A percentile compares a stretch with the other conserved stretches of the same genome.
These are phyloP conservation scores for Bruguiera sexangula DNA, from an alignment of 345 rosid genomes.

Conservation along the genomic window DNA sequence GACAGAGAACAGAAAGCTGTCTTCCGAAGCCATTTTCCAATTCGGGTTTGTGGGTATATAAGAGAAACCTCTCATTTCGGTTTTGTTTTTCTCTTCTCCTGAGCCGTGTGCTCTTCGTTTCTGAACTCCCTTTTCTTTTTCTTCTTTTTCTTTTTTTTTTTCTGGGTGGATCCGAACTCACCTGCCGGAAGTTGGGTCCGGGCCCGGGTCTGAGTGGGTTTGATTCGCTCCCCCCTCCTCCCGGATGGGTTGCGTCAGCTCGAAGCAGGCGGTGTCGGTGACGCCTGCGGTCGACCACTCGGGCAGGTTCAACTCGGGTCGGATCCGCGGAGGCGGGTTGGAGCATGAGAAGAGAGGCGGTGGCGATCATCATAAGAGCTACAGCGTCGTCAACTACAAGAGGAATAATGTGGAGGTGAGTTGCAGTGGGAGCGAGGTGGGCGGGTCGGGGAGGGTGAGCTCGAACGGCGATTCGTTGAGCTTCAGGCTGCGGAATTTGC, in stretches of 20 bases:
- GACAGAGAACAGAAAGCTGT: neutral
- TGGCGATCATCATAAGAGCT: neutral
- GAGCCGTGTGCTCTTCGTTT: neutral
- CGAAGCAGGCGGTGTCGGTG: constrained; percentile 89
- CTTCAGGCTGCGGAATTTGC: constrained; percentile 67
- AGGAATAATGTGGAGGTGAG: constrained; percentile 38
- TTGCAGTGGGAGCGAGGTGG: constrained; percentile 50
- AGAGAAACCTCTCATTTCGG: neutral
- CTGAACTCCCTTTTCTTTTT: neutral
- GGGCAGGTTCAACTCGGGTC: constrained; percentile 41
- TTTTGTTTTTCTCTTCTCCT: neutral
- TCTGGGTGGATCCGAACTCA: neutral
- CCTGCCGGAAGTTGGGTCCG: neutral
- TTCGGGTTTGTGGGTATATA: no score
- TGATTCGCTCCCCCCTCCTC: neutral
- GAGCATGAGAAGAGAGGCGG: constrained; percentile 10
- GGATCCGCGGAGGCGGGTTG: constrained; percentile 26
- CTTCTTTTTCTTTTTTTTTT: neutral
- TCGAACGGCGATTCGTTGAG: constrained; percentile 74
- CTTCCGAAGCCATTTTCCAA: neutral
- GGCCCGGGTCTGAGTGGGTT: neutral
- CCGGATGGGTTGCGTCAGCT: constrained; percentile 89
- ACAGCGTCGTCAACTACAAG: neutral
- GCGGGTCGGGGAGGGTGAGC: constrained; percentile 71
- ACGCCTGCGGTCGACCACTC: constrained; percentile 86